Evolutionary conservation across 2,329 filamentous ascomycete species (phyloP), one percentile per base, ranked within the genome.

Genomic region (Escovopsis weberi): DNA sequence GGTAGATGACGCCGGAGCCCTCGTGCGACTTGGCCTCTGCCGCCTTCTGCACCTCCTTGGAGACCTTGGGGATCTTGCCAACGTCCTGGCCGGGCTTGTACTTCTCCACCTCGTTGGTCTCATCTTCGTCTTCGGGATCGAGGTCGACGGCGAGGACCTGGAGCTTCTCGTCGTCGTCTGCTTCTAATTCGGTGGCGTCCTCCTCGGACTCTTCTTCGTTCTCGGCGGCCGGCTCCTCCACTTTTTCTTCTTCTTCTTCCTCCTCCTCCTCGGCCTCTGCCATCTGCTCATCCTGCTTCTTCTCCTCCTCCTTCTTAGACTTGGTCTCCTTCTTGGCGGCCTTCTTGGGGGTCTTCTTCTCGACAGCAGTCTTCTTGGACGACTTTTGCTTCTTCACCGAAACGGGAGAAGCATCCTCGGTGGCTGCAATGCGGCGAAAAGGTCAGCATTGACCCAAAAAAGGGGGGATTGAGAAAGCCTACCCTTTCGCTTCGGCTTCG

Each of bases 1-100:
- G 72, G 65, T 94, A 96, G 56, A 96, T 72, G 35, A 91, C 80
- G 38, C 88, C 89, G 2, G 84, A 76, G 41, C 74, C 72, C 38
- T 72, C 68, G 44, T 67, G 66, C 18, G 55, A 55, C 23, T 23
- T 23, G 26, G 52, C 53, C 51, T 64, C 59, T 26, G 65, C 61
- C 19, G 68, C 64, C 52, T 69, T 65, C 48, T 62, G 55, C 9
- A 64, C 50, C 39, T 67, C 64, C 50, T 66, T 65, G 45, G 69
- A 62, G 18, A 65, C 54, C 48, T 69, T 60, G 42, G 72, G 72
- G 33, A 70, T 64, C 55, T 68, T 68, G 54, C 69, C 68, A 8
- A 72, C 64, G 37, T 68, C 66, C 50, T 70, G 66, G 12, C 68
- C 69, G n/a, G 64, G 50, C 52, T 70, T 61, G 55, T 66, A 71